Conservation (phyloP, 257 asterid species). For the Ehretia macrophylla region DNA sequence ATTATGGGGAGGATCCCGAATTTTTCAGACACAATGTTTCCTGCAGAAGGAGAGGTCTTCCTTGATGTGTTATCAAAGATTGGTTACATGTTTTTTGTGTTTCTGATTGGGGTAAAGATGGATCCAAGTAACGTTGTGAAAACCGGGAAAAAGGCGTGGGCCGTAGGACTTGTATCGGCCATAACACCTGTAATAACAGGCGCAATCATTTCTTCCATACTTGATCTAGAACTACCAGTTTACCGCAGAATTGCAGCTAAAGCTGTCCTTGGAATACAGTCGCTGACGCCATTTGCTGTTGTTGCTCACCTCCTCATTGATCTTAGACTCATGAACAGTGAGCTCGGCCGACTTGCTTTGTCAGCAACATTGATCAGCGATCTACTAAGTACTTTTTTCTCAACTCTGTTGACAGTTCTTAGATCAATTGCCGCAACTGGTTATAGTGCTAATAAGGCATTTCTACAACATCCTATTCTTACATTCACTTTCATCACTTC, state of each 20-base stretch:
- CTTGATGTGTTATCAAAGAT: constrained; percentile 64
- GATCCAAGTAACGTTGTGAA: constrained; percentile 62
- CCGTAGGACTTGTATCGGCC: constrained; percentile 50
- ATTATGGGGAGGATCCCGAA: constrained; percentile 39
- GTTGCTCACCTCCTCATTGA: constrained; percentile 73
- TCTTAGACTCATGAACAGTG: constrained; percentile 75
- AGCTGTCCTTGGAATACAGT: constrained; percentile 38
- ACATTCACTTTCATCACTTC: constrained; percentile 27
- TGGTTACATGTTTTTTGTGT: constrained; percentile 75
- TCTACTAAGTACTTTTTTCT: constrained; percentile 34
- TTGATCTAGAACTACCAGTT: not conserved
- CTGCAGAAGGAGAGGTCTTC: constrained; percentile 54
- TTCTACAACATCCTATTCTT: constrained; percentile 24
- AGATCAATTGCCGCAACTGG: not conserved
- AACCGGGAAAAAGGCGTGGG: constrained; percentile 77
- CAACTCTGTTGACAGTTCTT: constrained; percentile 4
- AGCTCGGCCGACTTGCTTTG: constrained; percentile 83
- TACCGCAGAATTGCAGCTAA: constrained; percentile 46
- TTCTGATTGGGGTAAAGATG: constrained; percentile 87
- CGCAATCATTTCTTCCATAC: constrained; percentile 3
- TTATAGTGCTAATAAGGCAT: constrained; percentile 5
- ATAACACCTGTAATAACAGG: constrained; percentile 35
- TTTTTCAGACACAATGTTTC: constrained; percentile 32
- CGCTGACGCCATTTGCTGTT: constrained; percentile 64
- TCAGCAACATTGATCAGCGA: constrained; percentile 69